Evolutionary conservation across 805 yeast species (phyloP).

Genomic region (Wickerhamomyces hampshirensis): DNA sequence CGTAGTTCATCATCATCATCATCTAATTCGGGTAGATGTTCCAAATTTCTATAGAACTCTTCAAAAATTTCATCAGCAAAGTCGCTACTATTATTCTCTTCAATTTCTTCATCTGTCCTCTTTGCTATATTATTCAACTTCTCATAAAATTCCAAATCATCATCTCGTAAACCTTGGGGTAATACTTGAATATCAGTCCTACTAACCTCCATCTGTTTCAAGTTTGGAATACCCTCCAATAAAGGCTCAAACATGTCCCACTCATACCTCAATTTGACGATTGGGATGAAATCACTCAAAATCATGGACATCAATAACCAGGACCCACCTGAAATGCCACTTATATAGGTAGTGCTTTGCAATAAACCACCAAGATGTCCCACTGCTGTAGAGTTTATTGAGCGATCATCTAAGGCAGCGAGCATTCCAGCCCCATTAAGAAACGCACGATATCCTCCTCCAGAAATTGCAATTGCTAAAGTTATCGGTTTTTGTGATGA

Average conservation of each 20-base stretch:
- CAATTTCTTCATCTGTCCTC: slow-evolving; percentile 3
- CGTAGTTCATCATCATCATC: slow-evolving; percentile 8
- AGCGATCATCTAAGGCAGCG: slow-evolving; percentile 73
- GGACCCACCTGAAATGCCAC: slow-evolving; percentile 82
- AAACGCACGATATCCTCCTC: slow-evolving; percentile 93
- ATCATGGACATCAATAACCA: slow-evolving; percentile 52
- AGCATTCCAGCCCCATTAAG: slow-evolving; percentile 79
- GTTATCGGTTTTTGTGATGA: slow-evolving; percentile 27
- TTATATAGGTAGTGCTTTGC: slow-evolving; percentile 63
- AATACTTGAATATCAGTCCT: slow-evolving; percentile 25
- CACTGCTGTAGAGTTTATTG: slow-evolving; percentile 45
- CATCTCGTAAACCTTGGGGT: slow-evolving; percentile 17
- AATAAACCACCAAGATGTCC: slow-evolving; percentile 69
- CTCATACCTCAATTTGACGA: slow-evolving; percentile 29
- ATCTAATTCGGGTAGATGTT: slow-evolving; percentile 9
- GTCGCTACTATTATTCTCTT: neutral
- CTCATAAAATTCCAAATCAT: slow-evolving; percentile 20
- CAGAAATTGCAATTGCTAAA: slow-evolving; percentile 63
- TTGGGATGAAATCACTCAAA: slow-evolving; percentile 34
- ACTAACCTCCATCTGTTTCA: slow-evolving; percentile 34
- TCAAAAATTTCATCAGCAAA: slow-evolving; percentile 15
- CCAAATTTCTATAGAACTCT: slow-evolving; percentile 19
- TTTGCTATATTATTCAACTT: slow-evolving; percentile 17
- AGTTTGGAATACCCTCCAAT: slow-evolving; percentile 52
- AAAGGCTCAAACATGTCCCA: slow-evolving; percentile 46